phyloP scores from a whole-genome alignment of 2,329 filamentous ascomycete species.

The Trichoderma sp. region DNA sequence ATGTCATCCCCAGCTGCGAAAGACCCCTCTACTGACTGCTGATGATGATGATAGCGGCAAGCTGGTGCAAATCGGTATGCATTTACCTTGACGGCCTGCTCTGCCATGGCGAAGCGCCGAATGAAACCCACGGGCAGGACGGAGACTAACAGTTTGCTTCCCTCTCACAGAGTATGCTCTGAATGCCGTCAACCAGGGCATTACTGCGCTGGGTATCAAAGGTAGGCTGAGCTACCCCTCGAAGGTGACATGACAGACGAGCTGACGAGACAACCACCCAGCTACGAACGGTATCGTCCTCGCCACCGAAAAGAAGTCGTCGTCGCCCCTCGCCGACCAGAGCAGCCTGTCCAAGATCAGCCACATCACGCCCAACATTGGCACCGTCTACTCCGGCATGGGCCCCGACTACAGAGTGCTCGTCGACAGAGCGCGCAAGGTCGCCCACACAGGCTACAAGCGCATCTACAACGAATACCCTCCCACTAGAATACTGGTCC shows the following conservation, averaged over 20 bases:
- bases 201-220: constrained; percentile 98
- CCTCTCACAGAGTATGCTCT: constrained; percentile 83
- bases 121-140: not conserved
- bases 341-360: constrained; percentile 96
- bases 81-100: not conserved
- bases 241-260: not conserved
- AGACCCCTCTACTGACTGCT: constrained; percentile 41
- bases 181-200: constrained; percentile 98
- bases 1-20: constrained; percentile 23
- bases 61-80: constrained; percentile 89
- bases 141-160: constrained; percentile 21
- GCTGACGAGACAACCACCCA: constrained; percentile 44
- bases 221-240: constrained; percentile 56
- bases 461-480: constrained; percentile 99
- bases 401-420: constrained; percentile 97
- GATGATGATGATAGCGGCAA: constrained; percentile 69
- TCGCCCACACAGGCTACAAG: constrained; percentile 98
- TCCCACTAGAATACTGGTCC: constrained; percentile 97
- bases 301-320: constrained; percentile 99
- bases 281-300: constrained; percentile 99
- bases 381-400: constrained; percentile 99
- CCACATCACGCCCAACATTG: constrained; percentile 97
- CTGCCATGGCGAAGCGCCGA: not conserved
- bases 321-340: constrained; percentile 93
- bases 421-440: constrained; percentile 96